Conservation (phyloP, 2,329 filamentous ascomycete genomes). For the Calonectria fujianensis region DNA sequence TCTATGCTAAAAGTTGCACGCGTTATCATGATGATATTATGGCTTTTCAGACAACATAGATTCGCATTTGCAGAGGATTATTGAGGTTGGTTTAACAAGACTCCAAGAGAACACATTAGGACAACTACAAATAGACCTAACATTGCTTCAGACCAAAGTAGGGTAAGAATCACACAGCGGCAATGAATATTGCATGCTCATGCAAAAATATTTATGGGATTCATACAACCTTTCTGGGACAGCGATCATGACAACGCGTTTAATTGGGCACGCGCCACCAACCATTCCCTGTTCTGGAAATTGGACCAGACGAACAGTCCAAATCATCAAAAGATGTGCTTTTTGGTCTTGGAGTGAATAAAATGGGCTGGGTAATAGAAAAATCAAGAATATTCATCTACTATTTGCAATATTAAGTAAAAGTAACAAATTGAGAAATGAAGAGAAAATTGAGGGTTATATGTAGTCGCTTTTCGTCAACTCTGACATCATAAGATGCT, state of each 20-base stretch:
- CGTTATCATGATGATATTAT: neutral
- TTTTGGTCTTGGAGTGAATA: neutral
- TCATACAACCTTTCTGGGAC: neutral
- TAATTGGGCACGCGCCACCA: neutral
- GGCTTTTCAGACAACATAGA: neutral
- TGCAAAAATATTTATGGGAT: neutral
- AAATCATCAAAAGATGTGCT: neutral
- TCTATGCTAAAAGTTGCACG: too few relatives aligned
- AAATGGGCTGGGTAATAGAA: neutral
- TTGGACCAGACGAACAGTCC: neutral
- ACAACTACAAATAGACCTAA: too few relatives aligned
- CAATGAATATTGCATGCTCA: neutral
- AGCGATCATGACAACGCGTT: neutral
- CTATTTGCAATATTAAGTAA: neutral
- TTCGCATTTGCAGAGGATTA: neutral
- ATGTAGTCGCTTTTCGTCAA: rapidly evolving
- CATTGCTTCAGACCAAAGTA: neutral
- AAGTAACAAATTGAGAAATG: neutral
- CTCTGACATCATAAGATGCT: constrained; percentile 4
- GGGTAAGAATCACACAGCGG: neutral
- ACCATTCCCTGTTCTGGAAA: constrained; percentile 6
- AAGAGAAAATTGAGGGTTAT: neutral
- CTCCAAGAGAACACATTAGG: neutral
- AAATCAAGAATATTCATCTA: neutral
- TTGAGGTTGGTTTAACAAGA: too few relatives aligned